Base-by-base conservation (phyloP, 2,329 filamentous ascomycete genomes). In the Fusarium robinianum region DNA sequence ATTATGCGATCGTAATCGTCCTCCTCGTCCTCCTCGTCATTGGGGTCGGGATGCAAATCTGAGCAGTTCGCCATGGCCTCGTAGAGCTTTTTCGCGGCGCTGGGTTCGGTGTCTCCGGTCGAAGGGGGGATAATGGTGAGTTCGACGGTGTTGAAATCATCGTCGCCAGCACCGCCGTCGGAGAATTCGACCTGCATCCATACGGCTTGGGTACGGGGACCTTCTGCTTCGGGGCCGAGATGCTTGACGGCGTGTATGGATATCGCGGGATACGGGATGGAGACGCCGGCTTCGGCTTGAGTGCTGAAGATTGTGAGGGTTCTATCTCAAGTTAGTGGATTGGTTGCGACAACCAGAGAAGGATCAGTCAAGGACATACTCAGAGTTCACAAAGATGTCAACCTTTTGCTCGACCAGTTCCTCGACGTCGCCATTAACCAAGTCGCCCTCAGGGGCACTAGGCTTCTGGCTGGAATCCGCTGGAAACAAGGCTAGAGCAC, bases 161-260 rank as follows among this genome's bases (percentile, higher is more conserved):
- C 85, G 34, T 84, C 79, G 21, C 79, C 75, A 46, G 72, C 72
- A 32, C 77, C 73, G 42, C 78, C 74, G 34, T 81, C 77, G 26
- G 80, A 78, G 53, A 87, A 76, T 48, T 85, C 81, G 23, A 88
- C 73, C 63, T 87, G 84, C 72, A 88, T 81, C 69, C 85, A 85
- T 11, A 89, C 74, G 5, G 76, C 74, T 43, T 76, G 72, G 32
- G 67, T 63, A 14, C 67, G 63, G 9, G 59, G 46, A 25, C 69
- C 64, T 14, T 71, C 67, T 18, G 70, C 63, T 30, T 70, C 66
- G 49, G 49, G 41, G 35, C 62, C 65, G 59, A 79, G 72, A 42
- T 81, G 79, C 67, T 88, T 85, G 57, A 87, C 80, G 1, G 86
- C 88, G 64, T 90, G 87, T 11, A 91, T 82, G 15, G 83, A 83